phyloP scores from a whole-genome alignment of 1,139 yeast species.

The Geotrichum candidum region DNA sequence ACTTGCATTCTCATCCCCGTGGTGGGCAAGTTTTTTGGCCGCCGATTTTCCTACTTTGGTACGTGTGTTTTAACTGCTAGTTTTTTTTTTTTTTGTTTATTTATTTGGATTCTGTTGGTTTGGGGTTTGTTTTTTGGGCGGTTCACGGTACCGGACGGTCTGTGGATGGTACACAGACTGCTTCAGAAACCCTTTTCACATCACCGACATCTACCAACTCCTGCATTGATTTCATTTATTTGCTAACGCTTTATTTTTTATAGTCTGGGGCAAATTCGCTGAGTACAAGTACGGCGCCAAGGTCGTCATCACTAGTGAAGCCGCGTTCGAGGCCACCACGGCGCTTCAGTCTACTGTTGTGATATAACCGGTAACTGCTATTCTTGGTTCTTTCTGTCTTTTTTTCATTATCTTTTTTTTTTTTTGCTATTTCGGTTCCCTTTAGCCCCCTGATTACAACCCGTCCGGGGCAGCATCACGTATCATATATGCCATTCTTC shows the following conservation, averaged over 20 bases:
- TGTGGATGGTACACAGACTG: no score
- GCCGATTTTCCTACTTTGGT: conserved; percentile 48
- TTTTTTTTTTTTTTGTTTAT: not conserved
- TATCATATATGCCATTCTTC: not conserved
- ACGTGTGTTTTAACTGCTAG: conserved; percentile 15
- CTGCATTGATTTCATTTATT: no score
- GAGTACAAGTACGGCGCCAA: conserved; percentile 12
- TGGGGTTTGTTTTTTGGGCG: no score
- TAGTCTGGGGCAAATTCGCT: conserved; percentile 17
- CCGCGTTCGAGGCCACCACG: conserved; percentile 15
- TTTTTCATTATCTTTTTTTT: not conserved
- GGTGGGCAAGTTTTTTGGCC: conserved; percentile 64
- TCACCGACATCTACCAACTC: not conserved
- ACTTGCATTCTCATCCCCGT: conserved; percentile 60
- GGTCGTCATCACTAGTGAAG: conserved; percentile 11
- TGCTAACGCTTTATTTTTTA: not conserved
- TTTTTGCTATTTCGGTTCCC: not conserved
- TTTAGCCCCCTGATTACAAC: not conserved
- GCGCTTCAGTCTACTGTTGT: conserved; percentile 14
- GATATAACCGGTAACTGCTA: not conserved
- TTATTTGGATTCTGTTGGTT: no score
- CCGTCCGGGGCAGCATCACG: not conserved
- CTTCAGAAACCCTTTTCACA: no score
- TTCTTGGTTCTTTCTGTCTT: not conserved
- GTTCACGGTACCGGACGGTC: no score